Base-by-base conservation (phyloP, 768 basidiomycete genomes). In the Leccinum longicurvipes region DNA sequence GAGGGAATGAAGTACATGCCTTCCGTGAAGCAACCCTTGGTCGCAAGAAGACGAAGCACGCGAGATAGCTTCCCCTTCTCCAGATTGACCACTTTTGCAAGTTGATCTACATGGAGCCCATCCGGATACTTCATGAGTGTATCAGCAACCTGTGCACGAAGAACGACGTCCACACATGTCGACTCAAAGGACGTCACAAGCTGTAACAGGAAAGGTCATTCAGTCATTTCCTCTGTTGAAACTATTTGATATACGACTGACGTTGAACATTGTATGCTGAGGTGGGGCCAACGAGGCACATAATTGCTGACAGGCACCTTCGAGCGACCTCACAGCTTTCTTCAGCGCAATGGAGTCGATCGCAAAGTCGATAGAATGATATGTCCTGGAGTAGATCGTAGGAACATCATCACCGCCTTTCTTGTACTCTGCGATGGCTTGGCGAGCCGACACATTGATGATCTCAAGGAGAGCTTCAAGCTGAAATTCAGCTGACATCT, bases 11-110 rank as follows among this genome's bases (percentile, higher is more conserved):
- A 58, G 10, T n/a, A 4, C 36, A 39, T 44, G 7, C 42, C 42
- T 44, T 44, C 42, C 7, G 42, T 44, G 42, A 44, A 44, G 42
- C 42, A 44, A 11, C 42, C 72, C 64, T 66, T 73, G 72, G 3
- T 60, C 1, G 72, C 69, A 29, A 73, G 70, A 6, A 63, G 53
- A 39, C 73, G 67, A 24, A 73, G 60, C 28, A 72, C 51, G 1
- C 68, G 70, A 41, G 60, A 46, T 15, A 73, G 67, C 32, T 74
- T 73, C 1, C 59, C 60, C 39, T 59, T 59, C 19, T 71, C 67
- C 25, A 71, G 21, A 15, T 47, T 55, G 27, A 70, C 63, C 39
- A 60, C 41, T 41, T 60, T 55, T 15, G 67, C 47, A 15, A 73
- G 64, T 45, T 70, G 63, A 1, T 60, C 50, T 4, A 70, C 57